phyloP scores from a whole-genome alignment of 208 protist species.

The Zelonia costaricensis region DNA sequence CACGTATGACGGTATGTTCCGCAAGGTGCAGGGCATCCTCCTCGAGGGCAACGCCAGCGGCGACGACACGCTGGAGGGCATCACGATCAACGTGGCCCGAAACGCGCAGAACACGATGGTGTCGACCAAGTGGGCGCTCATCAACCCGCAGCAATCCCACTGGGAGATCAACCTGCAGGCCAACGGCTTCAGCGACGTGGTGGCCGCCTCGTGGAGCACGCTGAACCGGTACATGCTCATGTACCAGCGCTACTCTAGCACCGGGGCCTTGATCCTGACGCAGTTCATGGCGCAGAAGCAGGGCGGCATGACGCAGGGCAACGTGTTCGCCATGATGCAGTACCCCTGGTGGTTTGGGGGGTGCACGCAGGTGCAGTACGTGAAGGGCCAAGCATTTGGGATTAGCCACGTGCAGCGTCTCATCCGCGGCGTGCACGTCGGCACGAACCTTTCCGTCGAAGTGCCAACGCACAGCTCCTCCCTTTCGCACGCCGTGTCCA shows the following conservation, averaged over 20 bases:
- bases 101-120: conserved; percentile 87
- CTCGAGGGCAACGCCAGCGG: conserved; percentile 58
- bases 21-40: conserved; percentile 58
- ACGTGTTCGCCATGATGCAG: conserved; percentile 85
- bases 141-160: conserved; percentile 79
- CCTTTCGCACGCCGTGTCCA: conserved; percentile 64
- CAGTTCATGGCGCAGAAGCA: conserved; percentile 91
- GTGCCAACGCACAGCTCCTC: conserved; percentile 57
- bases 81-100: conserved; percentile 72
- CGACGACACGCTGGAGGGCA: conserved; percentile 69
- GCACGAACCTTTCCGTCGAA: conserved; percentile 70
- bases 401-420: conserved; percentile 82
- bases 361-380: conserved; percentile 85
- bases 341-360: conserved; percentile 85
- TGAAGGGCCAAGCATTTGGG: conserved; percentile 79
- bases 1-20: conserved; percentile 82
- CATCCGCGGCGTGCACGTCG: conserved; percentile 80
- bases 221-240: conserved; percentile 86
- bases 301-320: conserved; percentile 76
- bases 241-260: conserved; percentile 84
- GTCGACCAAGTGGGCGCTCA: conserved; percentile 76
- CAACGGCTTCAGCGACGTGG: conserved; percentile 87
- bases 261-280: conserved; percentile 74
- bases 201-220: conserved; percentile 83
- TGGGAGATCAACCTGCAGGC: conserved; percentile 90